Evolutionary conservation across 2,329 filamentous ascomycete genomes (phyloP), one percentile per base, ranked within the genome.

Genomic region (Coniochaeta sp.): DNA sequence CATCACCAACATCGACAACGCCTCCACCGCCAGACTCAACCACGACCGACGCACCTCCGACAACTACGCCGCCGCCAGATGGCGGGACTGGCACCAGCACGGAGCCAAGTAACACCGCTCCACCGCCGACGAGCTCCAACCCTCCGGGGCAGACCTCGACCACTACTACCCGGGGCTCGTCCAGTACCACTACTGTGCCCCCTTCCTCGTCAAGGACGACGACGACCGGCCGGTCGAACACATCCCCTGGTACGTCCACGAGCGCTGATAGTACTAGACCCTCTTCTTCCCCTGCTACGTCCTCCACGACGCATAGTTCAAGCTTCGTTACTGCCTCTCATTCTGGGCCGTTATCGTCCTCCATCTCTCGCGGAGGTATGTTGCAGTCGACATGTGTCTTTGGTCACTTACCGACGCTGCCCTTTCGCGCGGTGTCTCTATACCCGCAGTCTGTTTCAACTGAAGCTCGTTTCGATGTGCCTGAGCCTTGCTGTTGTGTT

Each of bases 221-320:
- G 50, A 59, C 40, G 50, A 61, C 34, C 34, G 59, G 16, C 14
- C 16, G 55, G 19, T n/a, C 63, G 11, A 55, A 58, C 47, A 62
- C 67, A 65, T 63, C 65, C 60, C 61, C 67, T 67, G 71, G 67
- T 72, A 70, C 66, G 69, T 75, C 67, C 34, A 61, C 66, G 31
- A 66, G 56, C 59, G 57, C 63, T 60, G 52, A 26, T 44, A 28
- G 61, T 56, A 63, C 64, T 62, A 62, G 63, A 31, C 58, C 64
- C 60, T 60, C 65, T 60, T 63, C 64, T 50, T 63, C 67, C 17
- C 36, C 60, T 19, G 11, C 73, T 60, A 36, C 62, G 24, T 57
- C 64, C 26, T 57, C 65, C 33, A 36, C 31, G 56, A 52, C 47
- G 26, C 47, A 31, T 28, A 14, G 24, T 52, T 52, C 47, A 28